Evolutionary conservation across 73 alveolate genomes (phyloP), one percentile per base, ranked within the genome.

Genomic region (Paramecium primaurelia): DNA sequence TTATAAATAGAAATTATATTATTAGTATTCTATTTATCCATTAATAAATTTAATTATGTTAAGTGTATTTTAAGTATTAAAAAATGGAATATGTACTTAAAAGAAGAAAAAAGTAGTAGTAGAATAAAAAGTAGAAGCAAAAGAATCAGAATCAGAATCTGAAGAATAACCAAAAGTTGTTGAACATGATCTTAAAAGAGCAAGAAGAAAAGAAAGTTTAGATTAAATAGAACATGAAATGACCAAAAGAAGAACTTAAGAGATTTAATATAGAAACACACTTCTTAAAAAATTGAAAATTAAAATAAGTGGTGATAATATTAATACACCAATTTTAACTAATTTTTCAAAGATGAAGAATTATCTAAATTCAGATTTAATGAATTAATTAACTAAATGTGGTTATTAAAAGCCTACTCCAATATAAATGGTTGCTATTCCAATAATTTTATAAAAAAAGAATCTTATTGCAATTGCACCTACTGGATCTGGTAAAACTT

Each of bases 401-500:
- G 91, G 91, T 12, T 88, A 88, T 69, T 34, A 40, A 42, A 88
- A 69, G 36, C 94, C 94, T 22, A 89, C 92, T 42, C 94, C 92
- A 4, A 89, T 89, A 4, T 54, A 89, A 73, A 89, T 89, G 92
- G 40, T 44, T 22, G 86, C 94, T 20, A 40, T 89, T 32, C 94
- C 92, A 22, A 45, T 54, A 2, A 89, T 89, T 32, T 47, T 89
- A 47, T 5, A 84, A 44, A 54, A 73, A 49, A 92, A 94, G 77
- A 92, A 86, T 71, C 22, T 92, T 9, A 93, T 94, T 8, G 97
- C 94, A 14, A 58, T 94, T 4, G 97, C 97, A 32, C 97, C 97
- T 3, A 94, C 96, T 51, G 97, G 97, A 25, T 60, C 96, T 2
- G 97, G 96, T 42, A 94, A 94, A 34, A 92, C 96, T 6, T 59